Evolutionary conservation across 768 basidiomycete genomes (phyloP).

Genomic region (Xerocomellus amylosporus): DNA sequence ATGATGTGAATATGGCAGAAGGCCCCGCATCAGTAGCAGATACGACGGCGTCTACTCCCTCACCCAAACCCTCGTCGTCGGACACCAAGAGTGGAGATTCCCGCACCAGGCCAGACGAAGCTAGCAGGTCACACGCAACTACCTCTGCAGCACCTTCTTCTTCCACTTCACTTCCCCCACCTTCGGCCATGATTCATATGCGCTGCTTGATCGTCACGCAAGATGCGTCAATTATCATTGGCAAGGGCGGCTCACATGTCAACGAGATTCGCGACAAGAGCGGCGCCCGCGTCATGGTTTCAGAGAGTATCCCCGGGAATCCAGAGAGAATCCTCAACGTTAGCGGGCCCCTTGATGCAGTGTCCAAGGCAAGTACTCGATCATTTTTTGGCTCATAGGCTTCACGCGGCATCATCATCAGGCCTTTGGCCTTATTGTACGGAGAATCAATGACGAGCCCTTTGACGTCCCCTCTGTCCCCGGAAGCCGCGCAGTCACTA

Average conservation of each 20-base stretch:
- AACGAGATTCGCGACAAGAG: slow-evolving; percentile 99
- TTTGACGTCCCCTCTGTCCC: slow-evolving; percentile 98
- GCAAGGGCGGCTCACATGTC: slow-evolving; percentile 92
- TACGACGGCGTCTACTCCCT: slow-evolving; percentile 54
- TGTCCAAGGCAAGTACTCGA: slow-evolving; percentile 74
- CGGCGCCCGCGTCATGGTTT: slow-evolving; percentile 93
- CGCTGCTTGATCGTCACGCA: slow-evolving; percentile 98
- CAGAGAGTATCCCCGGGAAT: slow-evolving; percentile 97
- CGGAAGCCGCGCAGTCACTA: slow-evolving; percentile 96
- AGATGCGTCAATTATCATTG: slow-evolving; percentile 99
- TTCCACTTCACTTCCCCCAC: slow-evolving; percentile 46
- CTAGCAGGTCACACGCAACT: slow-evolving; percentile 41
- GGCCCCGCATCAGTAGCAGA: slow-evolving; percentile 37
- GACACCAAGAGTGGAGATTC: slow-evolving; percentile 44
- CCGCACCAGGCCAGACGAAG: slow-evolving; percentile 35
- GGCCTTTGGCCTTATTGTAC: slow-evolving; percentile 98
- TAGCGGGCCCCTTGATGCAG: slow-evolving; percentile 95
- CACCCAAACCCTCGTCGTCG: slow-evolving; percentile 46
- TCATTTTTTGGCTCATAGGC: neutral
- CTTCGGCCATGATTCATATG: slow-evolving; percentile 91
- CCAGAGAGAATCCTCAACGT: slow-evolving; percentile 99
- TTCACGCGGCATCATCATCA: slow-evolving; percentile 31
- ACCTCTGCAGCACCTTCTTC: slow-evolving; percentile 52
- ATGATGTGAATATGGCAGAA: slow-evolving; percentile 69
- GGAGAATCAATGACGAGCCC: slow-evolving; percentile 98